These are phyloP conservation scores for Lipomyces sp. DNA, from an alignment of 805 yeast genomes.

Conservation along the genomic window DNA sequence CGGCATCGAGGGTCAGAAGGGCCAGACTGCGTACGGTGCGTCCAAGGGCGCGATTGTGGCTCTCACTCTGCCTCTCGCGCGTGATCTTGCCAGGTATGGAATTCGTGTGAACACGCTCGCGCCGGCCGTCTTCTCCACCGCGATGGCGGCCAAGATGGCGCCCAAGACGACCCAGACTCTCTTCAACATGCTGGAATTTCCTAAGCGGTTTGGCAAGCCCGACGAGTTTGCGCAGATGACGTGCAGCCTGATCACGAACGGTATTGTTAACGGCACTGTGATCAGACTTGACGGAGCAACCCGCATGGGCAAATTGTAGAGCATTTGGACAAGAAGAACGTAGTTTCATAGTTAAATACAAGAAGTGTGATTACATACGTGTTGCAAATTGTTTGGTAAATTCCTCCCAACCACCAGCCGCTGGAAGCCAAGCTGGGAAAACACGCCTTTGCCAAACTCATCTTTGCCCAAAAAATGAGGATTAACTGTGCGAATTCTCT, in stretches of 20 bases:
- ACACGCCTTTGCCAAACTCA: too few relatives aligned
- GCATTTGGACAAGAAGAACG: too few relatives aligned
- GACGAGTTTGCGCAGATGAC: slow-evolving; percentile 20
- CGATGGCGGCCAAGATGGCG: slow-evolving; percentile 12
- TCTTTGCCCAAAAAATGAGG: too few relatives aligned
- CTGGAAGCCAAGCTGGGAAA: too few relatives aligned
- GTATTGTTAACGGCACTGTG: slow-evolving; percentile 18
- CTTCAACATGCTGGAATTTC: slow-evolving; percentile 13
- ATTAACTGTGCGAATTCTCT: too few relatives aligned
- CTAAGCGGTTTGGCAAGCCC: slow-evolving; percentile 16
- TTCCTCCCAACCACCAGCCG: too few relatives aligned
- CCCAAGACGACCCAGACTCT: slow-evolving; percentile 2
- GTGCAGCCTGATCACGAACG: slow-evolving; percentile 4
- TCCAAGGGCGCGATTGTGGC: slow-evolving; percentile 22
- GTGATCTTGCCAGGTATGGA: slow-evolving; percentile 21
- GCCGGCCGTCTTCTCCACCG: slow-evolving; percentile 21
- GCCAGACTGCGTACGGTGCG: slow-evolving; percentile 28
- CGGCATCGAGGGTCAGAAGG: slow-evolving; percentile 21
- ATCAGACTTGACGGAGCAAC: slow-evolving; percentile 24
- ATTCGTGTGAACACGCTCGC: slow-evolving; percentile 20
- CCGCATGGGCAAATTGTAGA: slow-evolving; percentile 16
- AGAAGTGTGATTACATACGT: too few relatives aligned
- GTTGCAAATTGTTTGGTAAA: too few relatives aligned
- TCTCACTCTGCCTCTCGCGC: slow-evolving; percentile 21
- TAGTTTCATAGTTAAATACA: too few relatives aligned